Evolutionary conservation across 2,329 filamentous ascomycete genomes (phyloP).

Genomic region (Alternaria conjuncta): DNA sequence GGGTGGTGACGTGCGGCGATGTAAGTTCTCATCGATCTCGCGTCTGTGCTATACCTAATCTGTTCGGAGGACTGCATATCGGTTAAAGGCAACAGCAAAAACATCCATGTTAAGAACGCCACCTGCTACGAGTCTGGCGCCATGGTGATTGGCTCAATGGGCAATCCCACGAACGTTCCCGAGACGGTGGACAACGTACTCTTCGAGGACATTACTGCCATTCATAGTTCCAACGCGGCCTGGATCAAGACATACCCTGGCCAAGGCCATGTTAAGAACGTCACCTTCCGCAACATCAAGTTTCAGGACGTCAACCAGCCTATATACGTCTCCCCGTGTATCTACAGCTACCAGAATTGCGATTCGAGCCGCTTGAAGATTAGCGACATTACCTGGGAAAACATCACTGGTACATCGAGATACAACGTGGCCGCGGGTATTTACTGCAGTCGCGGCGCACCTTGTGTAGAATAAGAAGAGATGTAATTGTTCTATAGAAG

Average conservation of each 20-base stretch:
- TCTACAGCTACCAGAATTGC: constrained; percentile 47
- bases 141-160: constrained; percentile 65
- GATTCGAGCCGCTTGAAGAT: constrained; percentile 45
- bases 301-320: constrained; percentile 54
- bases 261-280: constrained; percentile 51
- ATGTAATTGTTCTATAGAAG: no score
- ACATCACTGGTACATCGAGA: constrained; percentile 54
- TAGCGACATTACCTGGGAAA: constrained; percentile 57
- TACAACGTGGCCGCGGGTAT: constrained; percentile 56
- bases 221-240: constrained; percentile 34
- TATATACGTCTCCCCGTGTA: constrained; percentile 57
- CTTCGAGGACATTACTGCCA: constrained; percentile 45
- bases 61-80: constrained; percentile 64
- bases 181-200: constrained; percentile 61
- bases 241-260: constrained; percentile 47
- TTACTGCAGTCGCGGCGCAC: constrained; percentile 46
- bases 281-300: constrained; percentile 53
- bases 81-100: constrained; percentile 65
- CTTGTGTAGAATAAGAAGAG: no score
- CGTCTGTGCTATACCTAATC: constrained; percentile 40
- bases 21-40: constrained; percentile 25
- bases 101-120: constrained; percentile 65
- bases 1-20: constrained; percentile 49
- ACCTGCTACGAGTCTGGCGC: constrained; percentile 67
- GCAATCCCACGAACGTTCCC: constrained; percentile 62